A percentile compares a stretch with the other conserved stretches of the same genome.
phyloP scores from a whole-genome alignment of 164 flowering plant species.

The Akebia trifoliata region DNA sequence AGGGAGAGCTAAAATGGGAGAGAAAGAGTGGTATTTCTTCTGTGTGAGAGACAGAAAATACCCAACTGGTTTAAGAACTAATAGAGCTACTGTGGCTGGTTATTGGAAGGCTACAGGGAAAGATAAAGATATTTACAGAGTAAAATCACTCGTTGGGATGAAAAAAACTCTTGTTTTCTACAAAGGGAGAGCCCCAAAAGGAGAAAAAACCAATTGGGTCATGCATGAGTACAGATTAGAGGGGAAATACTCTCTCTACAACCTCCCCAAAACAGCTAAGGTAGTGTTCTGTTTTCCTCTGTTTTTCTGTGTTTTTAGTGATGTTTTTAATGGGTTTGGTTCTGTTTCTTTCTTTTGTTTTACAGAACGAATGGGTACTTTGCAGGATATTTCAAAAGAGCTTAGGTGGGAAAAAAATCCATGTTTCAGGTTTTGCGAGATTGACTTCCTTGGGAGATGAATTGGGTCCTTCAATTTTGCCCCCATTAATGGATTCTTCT shows the following conservation, averaged over 20 bases:
- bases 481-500: slow-evolving; percentile 64
- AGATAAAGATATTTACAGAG: slow-evolving; percentile 77
- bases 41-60: slow-evolving; percentile 89
- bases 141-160: slow-evolving; percentile 81
- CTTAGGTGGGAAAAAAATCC: slow-evolving; percentile 71
- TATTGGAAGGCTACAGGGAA: slow-evolving; percentile 99
- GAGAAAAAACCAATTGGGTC: slow-evolving; percentile 85
- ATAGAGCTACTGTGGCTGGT: slow-evolving; percentile 86
- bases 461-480: slow-evolving; percentile 36
- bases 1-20: slow-evolving; percentile 94
- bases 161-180: slow-evolving; percentile 95
- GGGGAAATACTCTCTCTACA: slow-evolving; percentile 63
- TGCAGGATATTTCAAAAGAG: slow-evolving; percentile 83
- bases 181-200: slow-evolving; percentile 92
- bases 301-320: slow-evolving; percentile 6
- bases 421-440: slow-evolving; percentile 43
- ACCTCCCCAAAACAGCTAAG: slow-evolving; percentile 67
- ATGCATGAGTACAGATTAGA: slow-evolving; percentile 90
- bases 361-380: slow-evolving; percentile 98
- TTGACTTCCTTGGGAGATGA: slow-evolving; percentile 35
- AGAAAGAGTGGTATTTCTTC: slow-evolving; percentile 95
- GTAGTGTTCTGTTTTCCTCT: slow-evolving; percentile 29
- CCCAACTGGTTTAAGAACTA: slow-evolving; percentile 91
- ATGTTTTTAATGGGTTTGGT: slow-evolving; percentile 8
- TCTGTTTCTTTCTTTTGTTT: neutral